These are phyloP conservation scores for Auricularia sp. DNA, from an alignment of 768 basidiomycete genomes.

Conservation along the genomic window DNA sequence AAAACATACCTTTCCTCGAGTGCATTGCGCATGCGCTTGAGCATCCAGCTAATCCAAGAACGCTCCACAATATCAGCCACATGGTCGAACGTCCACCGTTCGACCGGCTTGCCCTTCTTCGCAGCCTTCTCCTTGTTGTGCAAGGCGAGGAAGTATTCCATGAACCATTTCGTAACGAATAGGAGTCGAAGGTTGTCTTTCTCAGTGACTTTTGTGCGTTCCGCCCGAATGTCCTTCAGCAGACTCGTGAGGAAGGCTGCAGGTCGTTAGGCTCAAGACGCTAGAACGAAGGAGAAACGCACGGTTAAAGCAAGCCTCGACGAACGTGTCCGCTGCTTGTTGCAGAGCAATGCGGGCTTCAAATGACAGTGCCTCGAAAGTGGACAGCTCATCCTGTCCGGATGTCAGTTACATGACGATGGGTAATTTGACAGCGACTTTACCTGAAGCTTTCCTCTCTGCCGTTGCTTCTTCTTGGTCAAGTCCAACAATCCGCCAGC, in stretches of 20 bases:
- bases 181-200: conserved; percentile 87
- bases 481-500: conserved; percentile 64
- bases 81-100: conserved; percentile 52
- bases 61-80: conserved; percentile 82
- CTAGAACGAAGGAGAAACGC: conserved; percentile 25
- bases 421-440: background rate
- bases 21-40: conserved; percentile 78
- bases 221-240: conserved; percentile 87
- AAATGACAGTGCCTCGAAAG: conserved; percentile 55
- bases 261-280: background rate
- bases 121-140: conserved; percentile 24
- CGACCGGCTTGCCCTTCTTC: conserved; percentile 18
- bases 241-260: conserved; percentile 81
- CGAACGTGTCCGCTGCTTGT: conserved; percentile 57
- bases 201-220: conserved; percentile 86
- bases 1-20: conserved; percentile 77
- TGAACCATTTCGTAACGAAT: conserved; percentile 81
- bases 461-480: conserved; percentile 47
- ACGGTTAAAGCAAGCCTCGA: conserved; percentile 87
- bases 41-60: conserved; percentile 82
- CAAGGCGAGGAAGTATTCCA: conserved; percentile 72
- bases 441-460: conserved; percentile 35
- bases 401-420: background rate
- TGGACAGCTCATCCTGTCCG: conserved; percentile 49
- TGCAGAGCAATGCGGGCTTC: conserved; percentile 59